These are phyloP conservation scores for Tricholoma sp. DNA, from an alignment of 768 basidiomycete species.

Conservation along the genomic window DNA sequence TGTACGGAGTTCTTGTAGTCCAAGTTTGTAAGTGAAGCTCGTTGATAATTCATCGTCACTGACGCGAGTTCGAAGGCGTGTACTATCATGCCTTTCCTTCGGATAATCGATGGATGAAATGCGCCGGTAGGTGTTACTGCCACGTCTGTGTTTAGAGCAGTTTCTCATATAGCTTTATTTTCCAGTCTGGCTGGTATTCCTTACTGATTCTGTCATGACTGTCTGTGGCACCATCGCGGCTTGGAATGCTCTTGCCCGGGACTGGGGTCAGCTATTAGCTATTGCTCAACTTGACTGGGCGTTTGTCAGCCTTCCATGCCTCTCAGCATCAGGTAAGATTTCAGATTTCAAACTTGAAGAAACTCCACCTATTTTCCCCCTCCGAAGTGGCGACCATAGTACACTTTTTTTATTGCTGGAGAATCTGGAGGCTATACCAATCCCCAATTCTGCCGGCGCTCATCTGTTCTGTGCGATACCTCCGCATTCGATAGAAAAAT, in stretches of 20 bases:
- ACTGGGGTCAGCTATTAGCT: constrained; percentile 15
- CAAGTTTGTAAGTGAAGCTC: constrained; percentile 5
- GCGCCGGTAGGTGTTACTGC: not conserved
- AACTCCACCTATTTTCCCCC: not conserved
- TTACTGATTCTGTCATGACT: constrained; percentile 15
- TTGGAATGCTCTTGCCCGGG: constrained; percentile 12
- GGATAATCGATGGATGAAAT: constrained; percentile 7
- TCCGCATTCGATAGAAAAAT: not conserved
- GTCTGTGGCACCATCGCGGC: constrained; percentile 16
- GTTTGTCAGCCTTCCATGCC: constrained; percentile 9
- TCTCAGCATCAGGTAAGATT: constrained; percentile 14
- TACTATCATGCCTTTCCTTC: constrained; percentile 3
- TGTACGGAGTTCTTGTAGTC: constrained; percentile 7
- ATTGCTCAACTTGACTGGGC: constrained; percentile 12
- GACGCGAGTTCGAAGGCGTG: not conserved
- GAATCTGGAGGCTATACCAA: constrained; percentile 14
- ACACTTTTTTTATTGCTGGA: constrained; percentile 17
- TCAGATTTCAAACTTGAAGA: not conserved
- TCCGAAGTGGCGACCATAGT: constrained; percentile 7
- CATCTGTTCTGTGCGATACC: not conserved
- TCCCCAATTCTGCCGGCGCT: constrained; percentile 8
- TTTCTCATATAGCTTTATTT: not conserved
- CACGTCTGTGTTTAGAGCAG: not conserved
- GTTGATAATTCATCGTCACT: not conserved
- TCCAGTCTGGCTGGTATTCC: constrained; percentile 11